phyloP scores from a whole-genome alignment of 2,329 filamentous ascomycete genomes.

The Rhinocladiella mackenziei region DNA sequence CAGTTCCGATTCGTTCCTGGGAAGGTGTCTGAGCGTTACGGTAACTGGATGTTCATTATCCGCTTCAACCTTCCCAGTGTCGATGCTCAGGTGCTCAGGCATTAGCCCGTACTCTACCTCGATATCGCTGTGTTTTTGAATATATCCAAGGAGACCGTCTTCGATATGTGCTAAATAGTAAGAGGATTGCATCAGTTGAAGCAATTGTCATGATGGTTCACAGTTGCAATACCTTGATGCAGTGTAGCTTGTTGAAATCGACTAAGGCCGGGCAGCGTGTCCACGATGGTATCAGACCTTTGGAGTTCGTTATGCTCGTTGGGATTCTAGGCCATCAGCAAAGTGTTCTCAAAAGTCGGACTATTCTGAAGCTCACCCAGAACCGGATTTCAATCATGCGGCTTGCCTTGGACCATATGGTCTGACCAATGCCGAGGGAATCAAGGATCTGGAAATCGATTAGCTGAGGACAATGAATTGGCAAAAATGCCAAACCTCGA shows the following conservation, averaged over 20 bases:
- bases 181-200: too few species aligned
- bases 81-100: slow-evolving; percentile 53
- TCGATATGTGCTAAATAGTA: too few species aligned
- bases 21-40: slow-evolving; percentile 55
- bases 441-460: too few species aligned
- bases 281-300: slow-evolving; percentile 58
- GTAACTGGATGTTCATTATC: slow-evolving; percentile 57
- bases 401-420: slow-evolving; percentile 62
- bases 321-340: too few species aligned
- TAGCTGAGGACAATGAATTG: too few species aligned
- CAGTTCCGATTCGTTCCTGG: slow-evolving; percentile 56
- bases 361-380: too few species aligned
- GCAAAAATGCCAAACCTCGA: too few species aligned
- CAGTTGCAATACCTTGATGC: slow-evolving; percentile 69
- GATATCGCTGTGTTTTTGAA: slow-evolving; percentile 44
- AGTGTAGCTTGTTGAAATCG: slow-evolving; percentile 64
- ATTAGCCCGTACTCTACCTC: slow-evolving; percentile 58
- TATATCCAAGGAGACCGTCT: slow-evolving; percentile 60
- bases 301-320: slow-evolving; percentile 53
- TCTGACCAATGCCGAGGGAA: slow-evolving; percentile 63
- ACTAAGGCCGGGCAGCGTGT: slow-evolving; percentile 59
- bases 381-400: slow-evolving; percentile 63
- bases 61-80: slow-evolving; percentile 47
- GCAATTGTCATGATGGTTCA: too few species aligned
- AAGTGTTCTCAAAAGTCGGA: too few species aligned